Evolutionary conservation across 2,329 filamentous ascomycete genomes (phyloP).

Genomic region (Magnaporthiopsis incrustans): DNA sequence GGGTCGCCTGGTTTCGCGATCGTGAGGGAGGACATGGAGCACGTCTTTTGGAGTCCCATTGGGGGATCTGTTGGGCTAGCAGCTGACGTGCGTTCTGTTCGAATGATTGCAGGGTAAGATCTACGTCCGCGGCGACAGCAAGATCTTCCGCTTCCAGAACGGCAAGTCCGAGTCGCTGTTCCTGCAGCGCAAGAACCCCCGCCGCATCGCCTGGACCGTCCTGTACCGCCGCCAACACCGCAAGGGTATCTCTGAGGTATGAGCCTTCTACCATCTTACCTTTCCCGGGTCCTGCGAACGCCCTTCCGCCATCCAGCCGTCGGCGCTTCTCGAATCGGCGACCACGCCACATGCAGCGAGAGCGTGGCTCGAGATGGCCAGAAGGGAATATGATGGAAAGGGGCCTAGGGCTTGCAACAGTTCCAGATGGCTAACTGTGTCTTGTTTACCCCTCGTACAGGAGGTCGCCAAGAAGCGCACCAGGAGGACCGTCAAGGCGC

Average conservation of each 20-base stretch:
- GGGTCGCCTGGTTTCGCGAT: not conserved
- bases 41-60: too few relatives aligned
- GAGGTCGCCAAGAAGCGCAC: constrained; percentile 99
- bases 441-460: constrained; percentile 49
- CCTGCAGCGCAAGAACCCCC: constrained; percentile 99
- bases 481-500: constrained; percentile 94
- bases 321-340: too few relatives aligned
- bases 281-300: not conserved
- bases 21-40: not conserved
- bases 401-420: too few relatives aligned
- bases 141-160: constrained; percentile 99
- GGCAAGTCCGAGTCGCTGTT: constrained; percentile 99
- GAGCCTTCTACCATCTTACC: constrained; percentile 24
- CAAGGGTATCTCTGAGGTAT: constrained; percentile 99
- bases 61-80: too few relatives aligned
- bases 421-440: constrained; percentile 1
- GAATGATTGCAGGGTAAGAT: constrained; percentile 73
- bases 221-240: constrained; percentile 98
- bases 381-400: not conserved
- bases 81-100: too few relatives aligned
- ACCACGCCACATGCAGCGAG: not conserved
- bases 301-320: too few relatives aligned
- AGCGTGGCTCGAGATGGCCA: not conserved
- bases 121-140: constrained; percentile 99
- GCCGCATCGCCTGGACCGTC: constrained; percentile 97